Percentiles rank a stretch among this genome's conserved stretches.
phyloP scores from a whole-genome alignment of 1,139 yeast genomes.

The Diutina siamensis region DNA sequence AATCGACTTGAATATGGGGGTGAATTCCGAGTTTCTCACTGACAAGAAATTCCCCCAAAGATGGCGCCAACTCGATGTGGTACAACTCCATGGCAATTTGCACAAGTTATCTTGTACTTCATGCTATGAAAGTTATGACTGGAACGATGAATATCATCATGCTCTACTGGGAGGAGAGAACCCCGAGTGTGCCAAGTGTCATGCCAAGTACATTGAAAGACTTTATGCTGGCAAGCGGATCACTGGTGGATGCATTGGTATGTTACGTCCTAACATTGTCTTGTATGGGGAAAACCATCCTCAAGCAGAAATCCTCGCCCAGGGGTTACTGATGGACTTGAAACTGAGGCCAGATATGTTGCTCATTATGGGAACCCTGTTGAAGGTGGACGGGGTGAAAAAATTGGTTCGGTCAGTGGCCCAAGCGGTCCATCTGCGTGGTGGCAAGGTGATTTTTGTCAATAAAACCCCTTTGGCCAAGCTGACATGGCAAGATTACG shows the following conservation, averaged over 20 bases:
- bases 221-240: constrained; percentile 49
- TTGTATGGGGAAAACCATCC: constrained; percentile 77
- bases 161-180: constrained; percentile 38
- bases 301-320: constrained; percentile 52
- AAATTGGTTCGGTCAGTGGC: constrained; percentile 52
- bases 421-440: constrained; percentile 44
- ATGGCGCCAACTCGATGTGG: constrained; percentile 64
- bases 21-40: constrained; percentile 19
- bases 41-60: constrained; percentile 19
- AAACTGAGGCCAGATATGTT: constrained; percentile 50
- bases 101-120: constrained; percentile 62
- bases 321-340: constrained; percentile 45
- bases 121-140: constrained; percentile 47
- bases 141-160: constrained; percentile 25
- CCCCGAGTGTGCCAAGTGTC: constrained; percentile 56
- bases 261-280: constrained; percentile 63
- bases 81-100: constrained; percentile 85
- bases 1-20: constrained; percentile 34
- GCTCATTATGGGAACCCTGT: constrained; percentile 65
- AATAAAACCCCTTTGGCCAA: constrained; percentile 41
- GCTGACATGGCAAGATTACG: constrained; percentile 40
- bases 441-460: constrained; percentile 53
- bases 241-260: constrained; percentile 42
- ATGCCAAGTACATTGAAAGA: constrained; percentile 39
- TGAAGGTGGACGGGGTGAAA: constrained; percentile 65